phyloP scores from a whole-genome alignment of 2,329 filamentous ascomycete species.

The Fusarium verrucosum region DNA sequence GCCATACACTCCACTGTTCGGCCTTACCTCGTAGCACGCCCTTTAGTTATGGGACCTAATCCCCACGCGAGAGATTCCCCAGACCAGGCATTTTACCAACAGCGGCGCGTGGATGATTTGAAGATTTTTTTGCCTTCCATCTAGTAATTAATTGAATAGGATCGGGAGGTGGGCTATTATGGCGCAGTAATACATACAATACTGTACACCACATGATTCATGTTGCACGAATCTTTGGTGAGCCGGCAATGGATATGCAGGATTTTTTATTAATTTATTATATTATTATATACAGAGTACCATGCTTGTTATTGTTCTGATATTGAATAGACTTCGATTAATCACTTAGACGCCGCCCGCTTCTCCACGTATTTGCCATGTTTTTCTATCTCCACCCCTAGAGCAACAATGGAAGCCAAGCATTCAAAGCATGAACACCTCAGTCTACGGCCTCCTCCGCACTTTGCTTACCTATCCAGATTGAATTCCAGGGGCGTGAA shows the following conservation, averaged over 20 bases:
- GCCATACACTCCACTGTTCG: constrained; percentile 34
- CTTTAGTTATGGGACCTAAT: constrained; percentile 21
- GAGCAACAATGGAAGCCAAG: neutral
- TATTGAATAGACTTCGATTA: no score
- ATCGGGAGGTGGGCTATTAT: no score
- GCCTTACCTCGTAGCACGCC: constrained; percentile 48
- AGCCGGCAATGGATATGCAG: neutral
- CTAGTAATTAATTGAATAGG: neutral
- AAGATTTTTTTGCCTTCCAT: neutral
- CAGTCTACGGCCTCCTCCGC: constrained; percentile 21
- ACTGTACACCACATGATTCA: constrained; percentile 8
- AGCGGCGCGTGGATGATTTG: constrained; percentile 35
- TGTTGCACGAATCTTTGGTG: constrained; percentile 10
- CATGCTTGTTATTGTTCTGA: no score
- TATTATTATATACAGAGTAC: no score
- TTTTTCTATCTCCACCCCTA: constrained; percentile 10
- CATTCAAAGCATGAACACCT: no score
- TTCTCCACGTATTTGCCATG: constrained; percentile 17
- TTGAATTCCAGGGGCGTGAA: constrained; percentile 1
- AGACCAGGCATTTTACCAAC: constrained; percentile 39
- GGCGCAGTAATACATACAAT: no score
- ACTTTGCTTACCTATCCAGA: neutral
- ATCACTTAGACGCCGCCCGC: neutral
- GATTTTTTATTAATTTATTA: no score
- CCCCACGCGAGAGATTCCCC: constrained; percentile 45